phyloP scores from a whole-genome alignment of 257 asterid genomes.

The Salvia splendens region DNA sequence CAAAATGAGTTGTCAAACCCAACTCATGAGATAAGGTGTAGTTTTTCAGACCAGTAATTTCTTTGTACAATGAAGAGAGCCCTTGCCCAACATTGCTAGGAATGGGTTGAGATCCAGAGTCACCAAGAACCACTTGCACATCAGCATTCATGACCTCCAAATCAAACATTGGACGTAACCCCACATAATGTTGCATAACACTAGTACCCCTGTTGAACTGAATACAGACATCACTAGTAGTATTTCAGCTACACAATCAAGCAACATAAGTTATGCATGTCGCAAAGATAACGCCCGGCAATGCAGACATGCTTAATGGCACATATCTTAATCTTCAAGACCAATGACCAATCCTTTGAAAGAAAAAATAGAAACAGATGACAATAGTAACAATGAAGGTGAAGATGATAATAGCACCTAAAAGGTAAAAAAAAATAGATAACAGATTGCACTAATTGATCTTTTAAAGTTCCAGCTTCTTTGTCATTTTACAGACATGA shows the following conservation, averaged over 20 bases:
- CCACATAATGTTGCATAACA: conserved; percentile 98
- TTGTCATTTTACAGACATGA: conserved; percentile 15
- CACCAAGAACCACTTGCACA: conserved; percentile 83
- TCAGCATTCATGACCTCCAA: conserved; percentile 87
- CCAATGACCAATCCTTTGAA: neutral
- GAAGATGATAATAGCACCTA: neutral
- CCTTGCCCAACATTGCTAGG: conserved; percentile 87
- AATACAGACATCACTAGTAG: conserved; percentile 35
- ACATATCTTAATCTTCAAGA: neutral
- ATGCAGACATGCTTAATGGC: neutral
- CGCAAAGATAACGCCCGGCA: neutral
- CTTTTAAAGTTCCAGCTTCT: neutral
- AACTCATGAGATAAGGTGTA: conserved; percentile 26
- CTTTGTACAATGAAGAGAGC: conserved; percentile 75
- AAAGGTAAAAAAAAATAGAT: neutral
- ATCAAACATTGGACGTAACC: conserved; percentile 94
- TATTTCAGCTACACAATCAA: neutral
- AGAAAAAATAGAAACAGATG: neutral
- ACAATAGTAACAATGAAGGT: neutral
- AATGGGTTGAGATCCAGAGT: conserved; percentile 71
- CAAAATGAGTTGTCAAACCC: conserved; percentile 13
- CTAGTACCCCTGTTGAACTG: conserved; percentile 97
- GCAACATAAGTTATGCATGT: neutral
- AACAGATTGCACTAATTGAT: neutral
- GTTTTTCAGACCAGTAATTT: conserved; percentile 65